These are phyloP conservation scores for Candida hungchunana DNA, from an alignment of 805 yeast genomes.

Conservation along the genomic window DNA sequence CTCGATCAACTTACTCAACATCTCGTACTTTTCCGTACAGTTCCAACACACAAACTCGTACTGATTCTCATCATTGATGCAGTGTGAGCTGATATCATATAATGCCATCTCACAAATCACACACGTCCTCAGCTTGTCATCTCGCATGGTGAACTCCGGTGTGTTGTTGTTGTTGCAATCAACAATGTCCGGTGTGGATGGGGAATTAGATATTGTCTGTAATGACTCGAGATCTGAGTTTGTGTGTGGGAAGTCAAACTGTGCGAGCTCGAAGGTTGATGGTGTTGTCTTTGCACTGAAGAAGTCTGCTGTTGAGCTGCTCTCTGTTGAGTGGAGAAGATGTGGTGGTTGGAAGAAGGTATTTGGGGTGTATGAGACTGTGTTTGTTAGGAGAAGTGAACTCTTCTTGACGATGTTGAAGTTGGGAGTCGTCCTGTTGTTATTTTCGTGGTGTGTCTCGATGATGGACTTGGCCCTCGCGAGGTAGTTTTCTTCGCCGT, in stretches of 20 bases:
- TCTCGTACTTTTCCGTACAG: conserved; percentile 56
- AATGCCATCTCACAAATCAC: conserved; percentile 68
- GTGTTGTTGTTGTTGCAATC: conserved; percentile 11
- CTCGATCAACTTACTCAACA: conserved; percentile 37
- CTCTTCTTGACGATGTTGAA: neutral
- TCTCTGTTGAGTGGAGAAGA: neutral
- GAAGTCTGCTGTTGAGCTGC: conserved; percentile 1
- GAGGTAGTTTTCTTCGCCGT: conserved; percentile 8
- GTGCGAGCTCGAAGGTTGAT: conserved; percentile 4
- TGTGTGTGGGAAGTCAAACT: conserved; percentile 8
- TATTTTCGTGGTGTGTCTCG: conserved; percentile 1
- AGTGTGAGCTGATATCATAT: conserved; percentile 50
- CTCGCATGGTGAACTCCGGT: conserved; percentile 12
- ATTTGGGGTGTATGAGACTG: neutral
- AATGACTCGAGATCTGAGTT: neutral
- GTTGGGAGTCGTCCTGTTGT: neutral
- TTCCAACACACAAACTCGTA: conserved; percentile 58
- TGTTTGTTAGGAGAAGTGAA: conserved; percentile 9
- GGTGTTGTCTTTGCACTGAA: conserved; percentile 7
- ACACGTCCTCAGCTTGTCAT: conserved; percentile 37
- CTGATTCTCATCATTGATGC: conserved; percentile 18
- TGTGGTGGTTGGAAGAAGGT: conserved; percentile 1
- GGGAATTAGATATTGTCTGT: conserved; percentile 7
- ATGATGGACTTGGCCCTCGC: conserved; percentile 16
- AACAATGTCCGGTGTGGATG: conserved; percentile 17